A percentile compares a stretch with the other conserved stretches of the same genome.
Evolutionary conservation across 2,329 filamentous ascomycete genomes (phyloP).

Genomic region (Dichotomopilus funicola): DNA sequence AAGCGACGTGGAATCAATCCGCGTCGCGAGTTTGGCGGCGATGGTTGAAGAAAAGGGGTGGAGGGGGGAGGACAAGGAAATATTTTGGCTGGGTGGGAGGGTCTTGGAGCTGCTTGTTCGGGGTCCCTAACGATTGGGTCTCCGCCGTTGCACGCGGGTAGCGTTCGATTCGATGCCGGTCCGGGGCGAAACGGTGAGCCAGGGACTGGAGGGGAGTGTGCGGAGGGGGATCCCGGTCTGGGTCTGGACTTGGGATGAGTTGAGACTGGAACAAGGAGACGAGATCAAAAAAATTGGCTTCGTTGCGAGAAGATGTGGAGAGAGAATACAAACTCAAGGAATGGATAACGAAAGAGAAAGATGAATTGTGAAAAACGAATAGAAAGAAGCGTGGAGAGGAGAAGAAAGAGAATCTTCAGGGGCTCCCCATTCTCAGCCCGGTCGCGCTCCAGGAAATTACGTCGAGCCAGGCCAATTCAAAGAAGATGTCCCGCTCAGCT

Average conservation of each 20-base stretch:
- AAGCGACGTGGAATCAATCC: slow-evolving; percentile 1
- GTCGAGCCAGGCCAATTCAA: slow-evolving; percentile 16
- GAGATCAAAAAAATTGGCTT: slow-evolving; percentile 2
- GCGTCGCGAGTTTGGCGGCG: slow-evolving; percentile 5
- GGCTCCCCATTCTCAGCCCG: slow-evolving; percentile 20
- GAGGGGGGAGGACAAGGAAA: slow-evolving; percentile 15
- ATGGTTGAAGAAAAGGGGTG: slow-evolving; percentile 7
- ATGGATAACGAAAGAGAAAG: slow-evolving; percentile 10
- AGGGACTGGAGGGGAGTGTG: not conserved
- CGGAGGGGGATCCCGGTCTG: not conserved
- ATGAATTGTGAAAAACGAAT: not conserved
- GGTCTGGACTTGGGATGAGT: too few species aligned
- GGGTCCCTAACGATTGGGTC: slow-evolving; percentile 6
- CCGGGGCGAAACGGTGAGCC: not conserved
- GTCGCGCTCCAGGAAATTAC: slow-evolving; percentile 23
- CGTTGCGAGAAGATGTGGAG: not conserved
- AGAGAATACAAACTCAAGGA: not conserved
- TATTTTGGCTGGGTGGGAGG: slow-evolving; percentile 9
- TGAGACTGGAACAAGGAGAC: not conserved
- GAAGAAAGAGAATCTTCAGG: slow-evolving; percentile 17
- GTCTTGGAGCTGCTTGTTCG: slow-evolving; percentile 14
- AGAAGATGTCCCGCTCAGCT: slow-evolving; percentile 14
- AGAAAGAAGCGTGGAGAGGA: slow-evolving; percentile 7
- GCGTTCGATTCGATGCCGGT: slow-evolving; percentile 14
- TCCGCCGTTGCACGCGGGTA: slow-evolving; percentile 5